Base-by-base conservation (phyloP, 306 rosid genomes). In the Corylus heterophylla region DNA sequence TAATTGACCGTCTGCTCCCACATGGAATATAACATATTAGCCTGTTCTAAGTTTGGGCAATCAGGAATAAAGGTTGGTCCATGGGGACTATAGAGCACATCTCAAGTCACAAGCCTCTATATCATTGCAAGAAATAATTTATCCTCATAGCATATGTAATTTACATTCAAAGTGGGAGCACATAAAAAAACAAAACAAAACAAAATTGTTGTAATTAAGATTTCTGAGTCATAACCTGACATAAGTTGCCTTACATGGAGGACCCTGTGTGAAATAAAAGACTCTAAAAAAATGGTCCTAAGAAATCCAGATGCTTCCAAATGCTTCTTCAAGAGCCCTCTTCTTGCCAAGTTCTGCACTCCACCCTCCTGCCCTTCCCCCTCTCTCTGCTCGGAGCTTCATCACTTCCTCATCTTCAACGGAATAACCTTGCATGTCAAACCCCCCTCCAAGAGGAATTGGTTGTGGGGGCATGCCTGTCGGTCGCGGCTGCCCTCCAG, bases 401-500 rank as follows among this genome's bases (percentile, higher is more conserved):
- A 80, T 68, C 75, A 84, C 71, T 85, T 92, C 95, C 45, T 89
- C 91, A 49, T 89, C 93, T 50, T 92, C 98, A 37, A 55, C 82
- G 0, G 87, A 78, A 73, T 89, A 89, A 68, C 91, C 94, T 20
- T 73, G 88, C 70, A 86, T 79, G 82, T 85, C 88, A 20, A n/a
- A 69, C 73, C 88, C 92, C 17, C 74, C 79, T 64, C 93, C 97
- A 8, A 94, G 90, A 17, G 94, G 98, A 59, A 89, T 63, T 27
- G 97, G 97, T 56, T 91, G 98, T 22, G 90, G 87, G 0, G 82
- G 96, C 92, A 92, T 88, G 74, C 95, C 95, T 0, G 91, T 89
- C 0, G 98, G 98, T 76, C 97, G 86, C 35, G 98, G 98, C 76
- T 95, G 96, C 59, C 97, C 96, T 71, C 93, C 97, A 37, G 89